Evolutionary conservation across 495 filamentous ascomycete species (phyloP).

Genomic region (Paragyromitra xinjiangensis): DNA sequence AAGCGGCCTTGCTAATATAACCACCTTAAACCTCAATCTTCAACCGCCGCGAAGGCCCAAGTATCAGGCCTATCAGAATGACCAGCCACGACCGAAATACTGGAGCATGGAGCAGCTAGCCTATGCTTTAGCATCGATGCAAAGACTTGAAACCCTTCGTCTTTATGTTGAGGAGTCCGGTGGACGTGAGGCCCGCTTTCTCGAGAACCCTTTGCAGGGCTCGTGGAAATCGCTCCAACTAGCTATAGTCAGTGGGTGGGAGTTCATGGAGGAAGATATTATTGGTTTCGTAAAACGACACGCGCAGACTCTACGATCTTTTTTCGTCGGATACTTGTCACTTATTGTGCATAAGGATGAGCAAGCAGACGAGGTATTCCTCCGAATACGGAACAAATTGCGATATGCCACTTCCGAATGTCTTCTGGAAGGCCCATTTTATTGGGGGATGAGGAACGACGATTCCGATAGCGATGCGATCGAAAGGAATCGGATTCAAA

Average conservation of each 20-base stretch:
- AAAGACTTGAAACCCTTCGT: conserved; percentile 13
- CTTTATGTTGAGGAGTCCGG: conserved; percentile 7
- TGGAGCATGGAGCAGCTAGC: conserved; percentile 29
- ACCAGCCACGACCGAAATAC: conserved; percentile 20
- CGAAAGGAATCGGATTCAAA: conserved; percentile 1
- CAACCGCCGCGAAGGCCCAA: conserved; percentile 13
- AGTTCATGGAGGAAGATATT: conserved; percentile 33
- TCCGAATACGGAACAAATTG: conserved; percentile 24
- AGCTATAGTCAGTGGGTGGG: conserved; percentile 34
- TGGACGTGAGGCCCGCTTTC: conserved; percentile 15
- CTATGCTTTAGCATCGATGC: conserved; percentile 5
- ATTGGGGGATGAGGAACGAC: conserved; percentile 2
- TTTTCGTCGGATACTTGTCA: conserved; percentile 25
- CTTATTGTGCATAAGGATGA: conserved; percentile 33
- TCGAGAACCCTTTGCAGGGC: conserved; percentile 24
- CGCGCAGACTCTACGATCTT: conserved; percentile 14
- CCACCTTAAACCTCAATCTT: conserved; percentile 30
- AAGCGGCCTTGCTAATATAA: conserved; percentile 26
- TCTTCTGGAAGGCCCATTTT: conserved; percentile 34
- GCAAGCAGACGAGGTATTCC: conserved; percentile 34
- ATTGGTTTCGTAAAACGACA: conserved; percentile 26
- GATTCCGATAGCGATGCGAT: background rate
- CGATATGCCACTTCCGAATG: conserved; percentile 12
- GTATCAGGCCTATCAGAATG: conserved; percentile 19
- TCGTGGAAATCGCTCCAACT: conserved; percentile 29